Conservation (phyloP, 768 basidiomycete species). For the Boletus vermiculosoides region DNA sequence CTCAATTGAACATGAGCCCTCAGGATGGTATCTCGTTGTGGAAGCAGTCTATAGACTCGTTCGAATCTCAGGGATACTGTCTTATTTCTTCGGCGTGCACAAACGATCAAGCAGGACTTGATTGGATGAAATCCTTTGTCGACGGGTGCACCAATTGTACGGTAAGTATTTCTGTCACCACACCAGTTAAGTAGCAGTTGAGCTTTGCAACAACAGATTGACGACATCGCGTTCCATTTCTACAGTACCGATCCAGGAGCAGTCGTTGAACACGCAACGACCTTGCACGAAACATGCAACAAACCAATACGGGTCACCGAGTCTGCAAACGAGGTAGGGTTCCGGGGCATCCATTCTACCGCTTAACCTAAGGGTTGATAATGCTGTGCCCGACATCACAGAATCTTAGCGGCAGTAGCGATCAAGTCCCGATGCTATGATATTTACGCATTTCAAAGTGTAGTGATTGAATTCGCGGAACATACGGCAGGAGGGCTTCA, state of each 20-base stretch:
- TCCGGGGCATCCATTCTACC: background rate
- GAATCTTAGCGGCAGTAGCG: constrained; percentile 52
- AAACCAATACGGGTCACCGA: constrained; percentile 59
- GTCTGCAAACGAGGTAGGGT: constrained; percentile 50
- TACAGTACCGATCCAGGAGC: constrained; percentile 29
- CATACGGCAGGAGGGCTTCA: too few relatives aligned
- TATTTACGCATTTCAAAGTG: constrained; percentile 47
- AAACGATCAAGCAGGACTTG: too few relatives aligned
- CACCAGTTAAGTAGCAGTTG: background rate
- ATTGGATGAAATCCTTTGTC: too few relatives aligned
- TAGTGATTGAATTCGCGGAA: too few relatives aligned
- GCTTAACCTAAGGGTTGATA: background rate
- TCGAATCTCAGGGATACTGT: too few relatives aligned
- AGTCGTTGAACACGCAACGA: constrained; percentile 52
- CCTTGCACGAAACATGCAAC: constrained; percentile 45
- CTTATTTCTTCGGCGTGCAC: too few relatives aligned
- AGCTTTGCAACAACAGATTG: constrained; percentile 38
- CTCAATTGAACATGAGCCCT: too few relatives aligned
- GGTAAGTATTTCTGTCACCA: too few relatives aligned
- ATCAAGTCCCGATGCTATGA: constrained; percentile 42
- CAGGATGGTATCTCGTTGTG: too few relatives aligned
- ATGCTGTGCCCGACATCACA: constrained; percentile 20
- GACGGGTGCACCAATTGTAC: too few relatives aligned
- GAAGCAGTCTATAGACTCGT: too few relatives aligned
- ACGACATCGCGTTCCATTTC: too few relatives aligned